phyloP scores from a whole-genome alignment of 2,329 filamentous ascomycete species.

The Penicillium italicum region DNA sequence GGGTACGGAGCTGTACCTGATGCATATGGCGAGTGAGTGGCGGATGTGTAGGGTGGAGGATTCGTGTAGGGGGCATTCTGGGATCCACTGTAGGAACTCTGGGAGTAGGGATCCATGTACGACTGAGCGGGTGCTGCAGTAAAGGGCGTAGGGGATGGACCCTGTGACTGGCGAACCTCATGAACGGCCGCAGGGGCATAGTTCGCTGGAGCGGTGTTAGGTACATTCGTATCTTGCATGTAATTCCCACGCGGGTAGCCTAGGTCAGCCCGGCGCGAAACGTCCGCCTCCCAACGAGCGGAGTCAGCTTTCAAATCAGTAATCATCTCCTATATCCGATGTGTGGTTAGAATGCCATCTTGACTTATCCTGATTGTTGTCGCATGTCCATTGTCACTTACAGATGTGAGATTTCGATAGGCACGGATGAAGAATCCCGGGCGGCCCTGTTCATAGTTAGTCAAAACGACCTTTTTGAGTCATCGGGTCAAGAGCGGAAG shows the following conservation, averaged over 20 bases:
- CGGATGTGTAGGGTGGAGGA: conserved; percentile 30
- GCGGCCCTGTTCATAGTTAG: conserved; percentile 53
- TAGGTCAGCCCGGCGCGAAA: conserved; percentile 39
- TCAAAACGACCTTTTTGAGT: conserved; percentile 14
- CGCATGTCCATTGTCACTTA: conserved; percentile 44
- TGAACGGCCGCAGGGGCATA: conserved; percentile 39
- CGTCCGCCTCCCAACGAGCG: conserved; percentile 49
- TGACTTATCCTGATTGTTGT: conserved; percentile 3
- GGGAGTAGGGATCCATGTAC: conserved; percentile 37
- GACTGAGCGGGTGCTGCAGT: conserved; percentile 32
- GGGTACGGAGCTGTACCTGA: conserved; percentile 36
- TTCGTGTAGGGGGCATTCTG: conserved; percentile 35
- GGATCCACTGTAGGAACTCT: conserved; percentile 31
- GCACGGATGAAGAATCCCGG: conserved; percentile 74
- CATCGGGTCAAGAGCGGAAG: conserved; percentile 21
- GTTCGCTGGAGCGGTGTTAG: conserved; percentile 38
- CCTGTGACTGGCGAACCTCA: conserved; percentile 38
- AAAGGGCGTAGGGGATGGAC: conserved; percentile 38
- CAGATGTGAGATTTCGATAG: conserved; percentile 73
- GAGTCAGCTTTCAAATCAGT: conserved; percentile 54
- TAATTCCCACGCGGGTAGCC: conserved; percentile 44
- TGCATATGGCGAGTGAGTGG: conserved; percentile 35
- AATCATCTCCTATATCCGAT: conserved; percentile 51
- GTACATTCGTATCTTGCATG: conserved; percentile 37
- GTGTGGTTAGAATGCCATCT: conserved; percentile 7